Conservation (phyloP, 257 asterid species). For the Rauvolfia tetraphylla region DNA sequence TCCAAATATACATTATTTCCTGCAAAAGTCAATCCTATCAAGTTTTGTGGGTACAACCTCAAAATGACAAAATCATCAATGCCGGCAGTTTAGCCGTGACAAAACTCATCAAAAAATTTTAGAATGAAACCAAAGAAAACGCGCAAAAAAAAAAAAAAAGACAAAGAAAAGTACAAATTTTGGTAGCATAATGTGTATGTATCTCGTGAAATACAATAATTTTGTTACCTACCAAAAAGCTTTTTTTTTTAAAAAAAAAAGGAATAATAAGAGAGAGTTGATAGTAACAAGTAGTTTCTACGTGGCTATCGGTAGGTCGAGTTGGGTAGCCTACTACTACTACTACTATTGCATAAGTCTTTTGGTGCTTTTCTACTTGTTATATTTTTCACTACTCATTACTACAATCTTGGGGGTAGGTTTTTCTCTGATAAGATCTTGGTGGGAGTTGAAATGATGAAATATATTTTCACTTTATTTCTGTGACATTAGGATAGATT, state of each 20-base stretch:
- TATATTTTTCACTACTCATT: neutral
- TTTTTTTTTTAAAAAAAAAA: no score
- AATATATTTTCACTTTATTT: neutral
- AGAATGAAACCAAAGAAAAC: neutral
- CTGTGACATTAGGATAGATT: neutral
- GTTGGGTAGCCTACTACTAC: constrained; percentile 15
- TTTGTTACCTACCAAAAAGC: neutral
- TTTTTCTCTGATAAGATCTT: no score
- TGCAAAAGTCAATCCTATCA: constrained; percentile 3
- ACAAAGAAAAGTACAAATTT: neutral
- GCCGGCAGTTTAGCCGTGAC: constrained; percentile 6
- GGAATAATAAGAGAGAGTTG: neutral
- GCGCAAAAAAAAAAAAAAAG: neutral
- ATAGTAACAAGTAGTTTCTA: neutral
- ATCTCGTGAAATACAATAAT: constrained; percentile 1
- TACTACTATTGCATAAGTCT: no score
- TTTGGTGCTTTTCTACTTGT: neutral
- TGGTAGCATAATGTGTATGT: neutral
- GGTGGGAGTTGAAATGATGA: neutral
- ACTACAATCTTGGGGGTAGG: neutral
- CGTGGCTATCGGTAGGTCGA: constrained; percentile 1
- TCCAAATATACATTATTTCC: no score
- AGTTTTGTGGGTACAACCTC: neutral
- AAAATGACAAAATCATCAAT: neutral
- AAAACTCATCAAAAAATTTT: neutral